Conservation (phyloP, 441 rosid species). For the Croton laevigatus region DNA sequence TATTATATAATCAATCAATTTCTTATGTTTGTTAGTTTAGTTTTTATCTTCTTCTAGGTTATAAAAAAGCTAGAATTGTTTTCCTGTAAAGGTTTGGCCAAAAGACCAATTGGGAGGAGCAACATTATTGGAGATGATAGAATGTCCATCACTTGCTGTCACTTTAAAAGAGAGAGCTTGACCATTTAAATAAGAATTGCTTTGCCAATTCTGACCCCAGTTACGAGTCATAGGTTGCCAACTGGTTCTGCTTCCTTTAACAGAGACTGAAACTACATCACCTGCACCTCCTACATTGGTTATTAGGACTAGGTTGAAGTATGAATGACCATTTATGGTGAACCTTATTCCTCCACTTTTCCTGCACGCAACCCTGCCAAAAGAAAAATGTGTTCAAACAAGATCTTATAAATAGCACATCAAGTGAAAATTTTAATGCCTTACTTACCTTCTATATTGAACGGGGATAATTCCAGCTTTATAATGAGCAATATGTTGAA, state of each 20-base stretch:
- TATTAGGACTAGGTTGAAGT: conserved; percentile 50
- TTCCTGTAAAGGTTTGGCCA: conserved; percentile 43
- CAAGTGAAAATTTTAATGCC: not conserved
- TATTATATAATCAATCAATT: not conserved
- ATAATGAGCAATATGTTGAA: conserved; percentile 45
- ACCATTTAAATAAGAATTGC: conserved; percentile 41
- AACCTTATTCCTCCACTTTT: conserved; percentile 46
- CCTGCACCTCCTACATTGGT: conserved; percentile 59
- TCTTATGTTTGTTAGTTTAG: not conserved
- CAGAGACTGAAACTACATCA: conserved; percentile 37
- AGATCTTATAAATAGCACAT: not conserved
- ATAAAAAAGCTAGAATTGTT: conserved; percentile 34
- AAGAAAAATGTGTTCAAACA: no score
- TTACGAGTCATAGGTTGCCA: conserved; percentile 49
- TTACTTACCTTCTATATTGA: conserved; percentile 39
- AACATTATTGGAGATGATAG: conserved; percentile 32
- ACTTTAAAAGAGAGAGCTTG: conserved; percentile 52
- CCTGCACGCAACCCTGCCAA: conserved; percentile 38
- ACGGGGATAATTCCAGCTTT: conserved; percentile 53
- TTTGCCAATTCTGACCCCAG: conserved; percentile 68
- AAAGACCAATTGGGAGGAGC: conserved; percentile 51
- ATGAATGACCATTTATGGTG: conserved; percentile 43
- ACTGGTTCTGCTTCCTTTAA: conserved; percentile 37
- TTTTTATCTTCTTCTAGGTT: no score
- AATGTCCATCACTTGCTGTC: conserved; percentile 38